These are phyloP conservation scores for Wickerhamiella kazuoi DNA, from an alignment of 805 yeast genomes.

Conservation along the genomic window DNA sequence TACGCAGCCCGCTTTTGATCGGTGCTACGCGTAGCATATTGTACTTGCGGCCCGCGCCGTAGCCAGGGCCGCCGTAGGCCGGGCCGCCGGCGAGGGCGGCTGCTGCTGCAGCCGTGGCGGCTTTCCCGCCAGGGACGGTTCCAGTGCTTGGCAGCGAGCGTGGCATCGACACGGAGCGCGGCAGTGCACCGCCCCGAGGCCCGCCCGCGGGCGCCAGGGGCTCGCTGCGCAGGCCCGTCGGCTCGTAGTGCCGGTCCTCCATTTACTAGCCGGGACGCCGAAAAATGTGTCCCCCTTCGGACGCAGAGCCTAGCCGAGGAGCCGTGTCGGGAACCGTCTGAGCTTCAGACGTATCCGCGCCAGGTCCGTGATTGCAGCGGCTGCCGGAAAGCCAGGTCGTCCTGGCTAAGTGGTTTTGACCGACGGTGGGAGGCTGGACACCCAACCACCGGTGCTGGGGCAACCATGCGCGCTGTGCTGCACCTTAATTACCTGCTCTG, in stretches of 20 bases:
- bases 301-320: neutral
- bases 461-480: neutral
- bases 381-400: no score
- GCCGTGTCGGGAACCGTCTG: no score
- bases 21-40: neutral
- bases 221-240: no score
- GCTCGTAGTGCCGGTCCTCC: no score
- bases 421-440: neutral
- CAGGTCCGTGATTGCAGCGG: neutral
- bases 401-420: neutral
- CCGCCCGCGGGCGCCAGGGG: no score
- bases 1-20: constrained; percentile 2
- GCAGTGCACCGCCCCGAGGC: neutral
- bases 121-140: no score
- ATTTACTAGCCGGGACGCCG: no score
- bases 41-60: no score
- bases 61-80: no score
- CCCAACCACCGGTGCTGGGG: neutral
- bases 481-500: neutral
- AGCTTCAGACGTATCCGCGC: neutral
- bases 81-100: no score
- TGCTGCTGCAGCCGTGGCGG: no score
- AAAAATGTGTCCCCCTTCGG: no score
- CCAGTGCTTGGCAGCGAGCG: neutral
- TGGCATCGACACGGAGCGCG: neutral